These are phyloP conservation scores for Psilocybe cyanescens DNA, from an alignment of 768 basidiomycete genomes.

Conservation along the genomic window DNA sequence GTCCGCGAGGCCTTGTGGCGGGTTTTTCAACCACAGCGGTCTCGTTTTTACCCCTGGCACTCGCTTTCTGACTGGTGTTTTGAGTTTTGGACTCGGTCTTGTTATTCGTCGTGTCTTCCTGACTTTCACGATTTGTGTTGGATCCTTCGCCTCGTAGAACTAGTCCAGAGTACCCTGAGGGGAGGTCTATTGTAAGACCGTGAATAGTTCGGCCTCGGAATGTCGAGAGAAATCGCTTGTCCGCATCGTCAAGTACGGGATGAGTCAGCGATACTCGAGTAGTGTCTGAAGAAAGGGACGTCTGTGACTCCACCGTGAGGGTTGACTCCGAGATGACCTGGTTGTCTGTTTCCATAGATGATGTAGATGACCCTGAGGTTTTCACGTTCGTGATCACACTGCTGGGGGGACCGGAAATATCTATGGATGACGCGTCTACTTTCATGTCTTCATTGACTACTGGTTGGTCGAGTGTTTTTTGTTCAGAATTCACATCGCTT, in stretches of 20 bases:
- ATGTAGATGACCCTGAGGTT: neutral
- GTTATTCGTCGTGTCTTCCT: constrained; percentile 1
- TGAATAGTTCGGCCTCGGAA: constrained; percentile 81
- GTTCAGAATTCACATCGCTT: neutral
- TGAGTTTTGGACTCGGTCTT: constrained; percentile 10
- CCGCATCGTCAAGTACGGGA: constrained; percentile 23
- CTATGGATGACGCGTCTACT: neutral
- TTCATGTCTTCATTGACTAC: neutral
- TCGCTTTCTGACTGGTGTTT: constrained; percentile 12
- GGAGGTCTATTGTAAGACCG: constrained; percentile 63
- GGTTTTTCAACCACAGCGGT: constrained; percentile 13
- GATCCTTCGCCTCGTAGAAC: constrained; percentile 47
- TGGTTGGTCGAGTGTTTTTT: neutral
- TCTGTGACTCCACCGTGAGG: constrained; percentile 11
- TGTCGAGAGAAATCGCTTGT: constrained; percentile 55
- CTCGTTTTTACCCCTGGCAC: constrained; percentile 11
- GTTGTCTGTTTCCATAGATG: constrained; percentile 9
- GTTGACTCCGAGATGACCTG: constrained; percentile 12
- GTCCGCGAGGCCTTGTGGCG: constrained; percentile 27
- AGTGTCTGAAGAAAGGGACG: neutral
- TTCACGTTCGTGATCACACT: neutral
- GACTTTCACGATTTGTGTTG: constrained; percentile 9
- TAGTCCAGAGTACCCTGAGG: constrained; percentile 69
- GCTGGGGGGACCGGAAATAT: neutral
- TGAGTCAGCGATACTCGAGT: constrained; percentile 2